Evolutionary conservation across 2,329 filamentous ascomycete species (phyloP).

Genomic region (Fusarium tuaranense): DNA sequence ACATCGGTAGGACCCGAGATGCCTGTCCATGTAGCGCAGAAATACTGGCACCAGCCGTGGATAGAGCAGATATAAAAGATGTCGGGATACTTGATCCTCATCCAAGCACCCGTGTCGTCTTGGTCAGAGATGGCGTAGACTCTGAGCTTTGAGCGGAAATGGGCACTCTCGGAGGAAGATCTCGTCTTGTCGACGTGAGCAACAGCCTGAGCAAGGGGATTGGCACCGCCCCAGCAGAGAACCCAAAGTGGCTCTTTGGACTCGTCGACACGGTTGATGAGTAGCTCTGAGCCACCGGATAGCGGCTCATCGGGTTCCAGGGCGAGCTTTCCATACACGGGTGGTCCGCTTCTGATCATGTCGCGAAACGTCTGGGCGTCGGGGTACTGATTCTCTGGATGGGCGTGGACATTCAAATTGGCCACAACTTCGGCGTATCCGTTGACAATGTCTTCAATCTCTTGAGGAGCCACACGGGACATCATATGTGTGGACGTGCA

Average conservation of each 20-base stretch:
- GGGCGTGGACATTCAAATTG: background rate
- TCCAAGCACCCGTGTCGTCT: background rate
- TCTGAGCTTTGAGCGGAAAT: background rate
- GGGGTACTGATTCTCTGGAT: background rate
- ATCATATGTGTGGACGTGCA: background rate
- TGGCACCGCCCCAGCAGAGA: constrained; percentile 2
- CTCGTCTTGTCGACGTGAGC: background rate
- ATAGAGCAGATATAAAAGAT: constrained; percentile 1
- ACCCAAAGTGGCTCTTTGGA: background rate
- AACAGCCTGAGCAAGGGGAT: background rate
- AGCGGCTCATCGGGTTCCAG: background rate
- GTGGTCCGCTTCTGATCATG: background rate
- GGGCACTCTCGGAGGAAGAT: background rate
- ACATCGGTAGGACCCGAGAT: background rate
- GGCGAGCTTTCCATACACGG: background rate
- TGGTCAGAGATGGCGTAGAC: constrained; percentile 4
- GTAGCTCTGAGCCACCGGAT: background rate
- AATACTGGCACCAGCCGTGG: background rate
- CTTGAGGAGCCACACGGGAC: background rate
- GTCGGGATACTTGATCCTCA: background rate
- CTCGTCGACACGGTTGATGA: background rate
- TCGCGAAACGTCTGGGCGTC: background rate
- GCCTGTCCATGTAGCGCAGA: background rate
- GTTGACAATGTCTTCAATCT: constrained; percentile 1
- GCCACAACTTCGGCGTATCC: background rate